Conservation (phyloP, 176 grass and related monocot species). For the Hordeum marinum region DNA sequence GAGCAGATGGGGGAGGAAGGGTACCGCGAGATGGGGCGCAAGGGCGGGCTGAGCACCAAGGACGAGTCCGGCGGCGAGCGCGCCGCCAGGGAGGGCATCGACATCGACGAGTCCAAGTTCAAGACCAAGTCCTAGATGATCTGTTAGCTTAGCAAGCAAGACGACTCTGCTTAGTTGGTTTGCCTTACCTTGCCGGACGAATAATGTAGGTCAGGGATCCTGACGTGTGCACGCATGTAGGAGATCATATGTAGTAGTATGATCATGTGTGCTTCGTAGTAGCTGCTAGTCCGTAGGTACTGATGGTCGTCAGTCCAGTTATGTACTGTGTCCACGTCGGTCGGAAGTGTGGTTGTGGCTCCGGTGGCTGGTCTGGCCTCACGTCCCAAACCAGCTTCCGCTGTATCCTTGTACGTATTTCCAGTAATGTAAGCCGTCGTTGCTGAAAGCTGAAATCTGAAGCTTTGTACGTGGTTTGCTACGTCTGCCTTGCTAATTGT, state of each 20-base stretch:
- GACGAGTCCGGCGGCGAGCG: conserved; percentile 46
- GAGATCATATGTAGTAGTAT: background rate
- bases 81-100: conserved; percentile 36
- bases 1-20: conserved; percentile 53
- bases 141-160: background rate
- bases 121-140: conserved; percentile 23
- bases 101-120: conserved; percentile 67
- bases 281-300: background rate
- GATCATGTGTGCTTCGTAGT: background rate
- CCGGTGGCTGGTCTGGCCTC: background rate
- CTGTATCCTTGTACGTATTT: background rate
- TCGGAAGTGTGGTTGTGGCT: background rate
- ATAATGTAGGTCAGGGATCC: background rate
- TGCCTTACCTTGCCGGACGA: background rate
- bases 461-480: background rate
- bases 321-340: background rate
- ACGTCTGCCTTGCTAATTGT: too few relatives aligned
- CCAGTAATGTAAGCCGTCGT: background rate
- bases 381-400: background rate
- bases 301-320: background rate
- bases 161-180: background rate
- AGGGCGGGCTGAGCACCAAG: conserved; percentile 41
- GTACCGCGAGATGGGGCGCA: conserved; percentile 53
- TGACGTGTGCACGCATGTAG: background rate
- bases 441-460: background rate